Evolutionary conservation across 164 flowering plant species (phyloP).

Genomic region (Buxus sempervirens): DNA sequence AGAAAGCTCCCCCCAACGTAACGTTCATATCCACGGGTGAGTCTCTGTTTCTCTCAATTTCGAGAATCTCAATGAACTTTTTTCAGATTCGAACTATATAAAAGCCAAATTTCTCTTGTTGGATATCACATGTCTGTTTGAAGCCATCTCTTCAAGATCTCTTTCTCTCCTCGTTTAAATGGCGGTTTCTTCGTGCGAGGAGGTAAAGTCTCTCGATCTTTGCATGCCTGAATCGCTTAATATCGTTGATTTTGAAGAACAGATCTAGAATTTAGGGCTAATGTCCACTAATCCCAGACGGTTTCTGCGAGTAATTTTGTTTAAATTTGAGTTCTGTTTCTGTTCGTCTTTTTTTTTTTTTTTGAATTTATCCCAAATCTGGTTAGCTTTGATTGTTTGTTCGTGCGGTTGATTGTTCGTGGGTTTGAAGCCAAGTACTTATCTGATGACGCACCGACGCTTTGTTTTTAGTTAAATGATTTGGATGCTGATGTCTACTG

Average conservation of each 20-base stretch:
- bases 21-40: background rate
- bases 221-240: background rate
- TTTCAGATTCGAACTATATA: background rate
- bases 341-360: no score
- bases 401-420: background rate
- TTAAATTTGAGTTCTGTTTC: background rate
- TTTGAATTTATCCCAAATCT: background rate
- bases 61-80: background rate
- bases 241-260: background rate
- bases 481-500: background rate
- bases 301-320: background rate
- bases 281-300: background rate
- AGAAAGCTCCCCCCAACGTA: background rate
- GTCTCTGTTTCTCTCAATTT: background rate
- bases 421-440: background rate
- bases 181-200: slow-evolving; percentile 2
- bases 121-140: background rate
- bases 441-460: background rate
- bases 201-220: background rate
- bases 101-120: background rate
- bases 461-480: background rate
- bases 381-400: background rate
- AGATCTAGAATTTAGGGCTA: background rate
- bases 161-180: slow-evolving; percentile 5
- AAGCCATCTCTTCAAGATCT: background rate